Conservation (phyloP, 768 basidiomycete genomes). For the Leccinum obscurum region DNA sequence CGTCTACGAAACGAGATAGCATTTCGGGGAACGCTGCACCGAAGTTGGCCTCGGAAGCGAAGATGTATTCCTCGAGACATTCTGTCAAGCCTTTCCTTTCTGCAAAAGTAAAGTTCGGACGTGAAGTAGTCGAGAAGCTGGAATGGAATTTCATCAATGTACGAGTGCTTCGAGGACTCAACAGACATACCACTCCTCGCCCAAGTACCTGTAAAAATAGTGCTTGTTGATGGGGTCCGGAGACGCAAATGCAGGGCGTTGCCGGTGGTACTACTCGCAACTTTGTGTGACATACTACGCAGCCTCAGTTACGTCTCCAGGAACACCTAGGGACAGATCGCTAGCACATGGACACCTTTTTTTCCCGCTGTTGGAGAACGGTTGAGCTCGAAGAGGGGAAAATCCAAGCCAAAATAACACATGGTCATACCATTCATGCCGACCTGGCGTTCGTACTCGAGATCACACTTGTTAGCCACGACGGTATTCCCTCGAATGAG, state of each 20-base stretch:
- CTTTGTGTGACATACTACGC: constrained; percentile 40
- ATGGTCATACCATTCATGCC: constrained; percentile 79
- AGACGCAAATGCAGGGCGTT: constrained; percentile 22
- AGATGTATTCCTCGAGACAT: too few species aligned
- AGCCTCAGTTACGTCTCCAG: constrained; percentile 33
- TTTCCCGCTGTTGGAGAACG: too few species aligned
- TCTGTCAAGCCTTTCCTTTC: constrained; percentile 37
- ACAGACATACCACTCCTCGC: constrained; percentile 48
- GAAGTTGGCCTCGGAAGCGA: constrained; percentile 40
- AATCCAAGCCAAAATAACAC: background rate
- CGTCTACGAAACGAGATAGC: constrained; percentile 55
- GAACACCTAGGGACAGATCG: constrained; percentile 60
- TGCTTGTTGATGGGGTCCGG: constrained; percentile 25
- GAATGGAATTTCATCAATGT: background rate
- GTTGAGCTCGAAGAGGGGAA: background rate
- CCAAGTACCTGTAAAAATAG: constrained; percentile 58
- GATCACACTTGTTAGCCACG: constrained; percentile 97
- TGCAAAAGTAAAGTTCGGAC: constrained; percentile 33
- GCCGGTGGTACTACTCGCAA: constrained; percentile 29
- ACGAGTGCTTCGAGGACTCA: background rate
- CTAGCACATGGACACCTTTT: constrained; percentile 40
- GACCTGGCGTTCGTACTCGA: constrained; percentile 95
- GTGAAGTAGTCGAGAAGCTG: constrained; percentile 60
- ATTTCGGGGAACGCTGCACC: constrained; percentile 35
- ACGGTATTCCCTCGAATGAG: constrained; percentile 98